Conservation (phyloP, 192 early-diverging fungal genomes). For the Fimicolochytrium jonesii region DNA sequence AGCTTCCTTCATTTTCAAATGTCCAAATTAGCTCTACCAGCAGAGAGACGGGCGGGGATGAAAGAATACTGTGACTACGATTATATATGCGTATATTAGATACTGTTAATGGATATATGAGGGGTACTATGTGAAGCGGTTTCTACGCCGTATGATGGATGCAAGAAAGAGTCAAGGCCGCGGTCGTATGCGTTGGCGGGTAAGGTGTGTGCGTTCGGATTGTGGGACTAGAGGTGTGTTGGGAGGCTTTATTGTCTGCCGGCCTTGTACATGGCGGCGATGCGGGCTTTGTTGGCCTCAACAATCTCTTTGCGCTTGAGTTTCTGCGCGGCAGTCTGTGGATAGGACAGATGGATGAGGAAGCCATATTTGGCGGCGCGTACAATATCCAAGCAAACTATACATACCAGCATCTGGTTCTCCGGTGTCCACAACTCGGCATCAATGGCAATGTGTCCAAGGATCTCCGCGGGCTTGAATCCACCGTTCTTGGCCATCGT, state of each 20-base stretch:
- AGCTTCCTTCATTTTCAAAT: no score
- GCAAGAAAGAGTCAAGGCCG: no score
- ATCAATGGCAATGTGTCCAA: conserved; percentile 63
- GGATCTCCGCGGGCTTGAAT: conserved; percentile 70
- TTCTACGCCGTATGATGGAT: no score
- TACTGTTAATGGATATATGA: no score
- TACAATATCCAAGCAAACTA: neutral
- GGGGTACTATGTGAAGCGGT: no score
- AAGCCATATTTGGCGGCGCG: neutral
- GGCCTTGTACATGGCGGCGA: conserved; percentile 50
- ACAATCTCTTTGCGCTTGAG: conserved; percentile 77
- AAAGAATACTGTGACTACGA: no score
- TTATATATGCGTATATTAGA: no score
- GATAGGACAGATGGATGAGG: neutral
- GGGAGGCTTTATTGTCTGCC: conserved; percentile 20
- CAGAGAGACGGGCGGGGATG: no score
- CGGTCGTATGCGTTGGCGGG: no score
- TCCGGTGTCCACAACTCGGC: conserved; percentile 88
- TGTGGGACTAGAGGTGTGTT: no score
- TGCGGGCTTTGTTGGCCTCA: conserved; percentile 55
- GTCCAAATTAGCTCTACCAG: no score
- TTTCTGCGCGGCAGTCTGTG: conserved; percentile 95
- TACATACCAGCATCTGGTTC: conserved; percentile 55
- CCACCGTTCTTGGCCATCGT: conserved; percentile 58
- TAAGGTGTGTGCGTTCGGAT: no score